Conservation (phyloP, 2,329 filamentous ascomycete species). For the Hansfordia pulvinata region DNA sequence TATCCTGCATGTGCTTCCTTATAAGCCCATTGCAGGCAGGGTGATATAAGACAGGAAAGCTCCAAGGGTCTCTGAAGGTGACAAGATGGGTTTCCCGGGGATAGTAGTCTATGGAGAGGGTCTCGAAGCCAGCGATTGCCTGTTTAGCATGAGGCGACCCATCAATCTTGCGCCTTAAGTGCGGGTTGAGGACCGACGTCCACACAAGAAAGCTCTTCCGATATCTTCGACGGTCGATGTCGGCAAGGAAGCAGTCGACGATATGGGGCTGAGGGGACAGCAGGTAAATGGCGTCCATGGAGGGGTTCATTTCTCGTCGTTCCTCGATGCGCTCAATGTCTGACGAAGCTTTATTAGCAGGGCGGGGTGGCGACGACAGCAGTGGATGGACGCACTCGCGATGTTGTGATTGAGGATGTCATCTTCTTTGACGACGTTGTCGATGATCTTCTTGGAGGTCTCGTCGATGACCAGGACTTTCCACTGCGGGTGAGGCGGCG, state of each 20-base stretch:
- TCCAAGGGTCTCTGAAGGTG: slow-evolving; percentile 89
- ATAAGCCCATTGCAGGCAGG: slow-evolving; percentile 79
- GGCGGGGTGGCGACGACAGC: slow-evolving; percentile 4
- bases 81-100: slow-evolving; percentile 84
- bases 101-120: slow-evolving; percentile 77
- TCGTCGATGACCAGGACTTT: slow-evolving; percentile 91
- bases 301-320: slow-evolving; percentile 64
- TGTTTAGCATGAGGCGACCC: slow-evolving; percentile 53
- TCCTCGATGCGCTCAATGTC: slow-evolving; percentile 94
- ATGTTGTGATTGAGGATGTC: slow-evolving; percentile 95
- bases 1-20: slow-evolving; percentile 64
- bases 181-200: slow-evolving; percentile 61
- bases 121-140: slow-evolving; percentile 67
- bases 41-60: slow-evolving; percentile 86
- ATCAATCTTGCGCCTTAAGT: slow-evolving; percentile 62
- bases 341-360: slow-evolving; percentile 23
- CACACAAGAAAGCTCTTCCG: slow-evolving; percentile 69
- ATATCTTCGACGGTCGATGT: slow-evolving; percentile 78
- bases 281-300: slow-evolving; percentile 92
- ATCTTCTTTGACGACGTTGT: slow-evolving; percentile 88
- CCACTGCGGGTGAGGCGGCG: slow-evolving; percentile 47
- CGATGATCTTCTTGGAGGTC: slow-evolving; percentile 68
- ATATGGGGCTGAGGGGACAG: slow-evolving; percentile 77
- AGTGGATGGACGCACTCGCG: slow-evolving; percentile 54
- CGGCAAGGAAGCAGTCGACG: slow-evolving; percentile 85